Base-by-base conservation (phyloP, 768 basidiomycete genomes). In the Trametes villosa region DNA sequence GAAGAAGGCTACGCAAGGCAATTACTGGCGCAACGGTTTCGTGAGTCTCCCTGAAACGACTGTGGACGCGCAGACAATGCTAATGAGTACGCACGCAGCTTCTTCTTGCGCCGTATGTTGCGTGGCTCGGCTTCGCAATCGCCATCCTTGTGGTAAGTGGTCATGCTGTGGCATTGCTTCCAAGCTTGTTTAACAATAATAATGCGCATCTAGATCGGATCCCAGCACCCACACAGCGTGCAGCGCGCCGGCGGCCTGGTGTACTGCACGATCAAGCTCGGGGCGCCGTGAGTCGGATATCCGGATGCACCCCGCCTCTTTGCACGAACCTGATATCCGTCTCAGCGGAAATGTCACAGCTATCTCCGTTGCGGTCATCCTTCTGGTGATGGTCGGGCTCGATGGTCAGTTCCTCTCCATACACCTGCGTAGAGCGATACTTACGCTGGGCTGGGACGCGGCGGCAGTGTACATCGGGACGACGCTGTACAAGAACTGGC, bases 381-480 rank as follows among this genome's bases (percentile, higher is more conserved):
- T 63, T 7, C 31, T 58, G 13, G 20, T 54, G 24, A 63, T 63
- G 62, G 57, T 63, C 24, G 62, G 20, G 12, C 22, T 63, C 1
- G 62, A 63, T 33, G 34, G 62, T 63, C 38, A 9, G 52, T 7
- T 11, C 9, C 22, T 24, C 17, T 15, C 20, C 24, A 22, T 38
- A n/a, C 0, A 1, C 13, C 13, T 12, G 4, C 20, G 5, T 1
- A 7, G 40, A 20, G 8, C 26, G 2, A 6, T 15, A 2, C 38
- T 53, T 12, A 41, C 45, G 20, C 15, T 9, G 11, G 27, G 20
- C 18, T 15, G 12, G n/a, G 20, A 12, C 57, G n/a, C n/a, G n/a
- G n/a, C n/a, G n/a, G n/a, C n/a, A 63, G 62, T 63, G 26, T 63
- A 63, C 42, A 63, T 63, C 34, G 62, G 40, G 27, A 22, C 51